Evolutionary conservation across 805 yeast species (phyloP), one percentile per base, ranked within the genome.

Genomic region (Suhomyces faveliae): DNA sequence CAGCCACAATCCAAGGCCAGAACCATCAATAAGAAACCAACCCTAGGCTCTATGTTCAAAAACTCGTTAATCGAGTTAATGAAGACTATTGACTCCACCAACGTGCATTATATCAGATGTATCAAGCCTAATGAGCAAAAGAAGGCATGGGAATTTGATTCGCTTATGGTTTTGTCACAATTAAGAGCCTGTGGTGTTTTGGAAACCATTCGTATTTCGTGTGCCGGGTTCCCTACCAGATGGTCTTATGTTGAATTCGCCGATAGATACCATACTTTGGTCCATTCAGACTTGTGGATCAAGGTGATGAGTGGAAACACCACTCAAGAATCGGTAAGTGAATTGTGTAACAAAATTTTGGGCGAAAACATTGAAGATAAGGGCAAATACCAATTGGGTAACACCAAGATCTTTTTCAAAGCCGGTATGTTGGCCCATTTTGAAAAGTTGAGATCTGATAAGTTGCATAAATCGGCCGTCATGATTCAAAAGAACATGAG

Each of bases 111-210:
- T 62, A 92, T 92, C 63, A 85, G 99, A 64, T 92, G 99, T 76
- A 92, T 94, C 64, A 92, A 92, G 68, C 98, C 99, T 5, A 92
- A 92, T 66, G 97, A 90, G 60, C 84, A 83, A 54, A 92, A 94
- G 68, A 85, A 82, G 51, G 96, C 98, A 1, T 92, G 99, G 98
- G 86, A 84, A 64, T 92, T 92, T 68, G 96, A 90, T 61, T 89
- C 96, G 12, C 78, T 90, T 38, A 91, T 92, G 97, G 98, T 92
- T 11, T 76, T 94, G 51, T 85, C 96, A 5, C 99, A 92, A 68
- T 77, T 92, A 53, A 81, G 99, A 64, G 99, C 99, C 5, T 92
- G 99, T 76, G 99, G 99, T 85, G 98, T 92, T 41, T 76, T 92
- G 57, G 99, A 94, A 66, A 94, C 99, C 1, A 92, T 92, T 62